These are phyloP conservation scores for Castanospermum australe DNA, from an alignment of 306 rosid species.

Conservation along the genomic window DNA sequence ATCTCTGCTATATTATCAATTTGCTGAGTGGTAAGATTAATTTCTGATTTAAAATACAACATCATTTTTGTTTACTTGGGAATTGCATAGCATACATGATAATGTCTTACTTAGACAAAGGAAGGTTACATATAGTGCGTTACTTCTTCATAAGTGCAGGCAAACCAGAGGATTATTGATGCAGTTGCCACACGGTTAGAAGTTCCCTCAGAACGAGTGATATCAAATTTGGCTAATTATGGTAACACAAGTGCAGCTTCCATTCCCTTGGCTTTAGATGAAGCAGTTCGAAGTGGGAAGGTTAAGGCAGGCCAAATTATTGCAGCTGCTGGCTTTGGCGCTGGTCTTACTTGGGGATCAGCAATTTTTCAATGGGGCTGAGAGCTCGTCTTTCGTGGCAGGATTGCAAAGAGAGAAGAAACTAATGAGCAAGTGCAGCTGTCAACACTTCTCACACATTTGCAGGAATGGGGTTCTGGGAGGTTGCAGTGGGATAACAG, in stretches of 20 bases:
- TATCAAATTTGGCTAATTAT: conserved; percentile 85
- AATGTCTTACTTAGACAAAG: not conserved
- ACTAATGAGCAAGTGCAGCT: conserved; percentile 19
- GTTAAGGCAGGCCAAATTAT: conserved; percentile 79
- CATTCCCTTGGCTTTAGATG: conserved; percentile 90
- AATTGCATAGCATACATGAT: not conserved
- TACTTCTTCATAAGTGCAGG: conserved; percentile 55
- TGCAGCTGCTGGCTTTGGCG: conserved; percentile 93
- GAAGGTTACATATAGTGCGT: not conserved
- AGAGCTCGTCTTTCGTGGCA: conserved; percentile 11
- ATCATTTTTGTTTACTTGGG: conserved; percentile 3
- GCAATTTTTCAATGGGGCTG: conserved; percentile 88
- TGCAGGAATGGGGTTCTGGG: conserved; percentile 15
- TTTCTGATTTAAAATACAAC: not conserved
- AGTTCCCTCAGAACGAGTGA: conserved; percentile 74
- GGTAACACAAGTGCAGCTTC: conserved; percentile 98
- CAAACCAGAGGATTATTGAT: conserved; percentile 91
- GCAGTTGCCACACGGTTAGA: conserved; percentile 81
- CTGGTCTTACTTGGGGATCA: conserved; percentile 96
- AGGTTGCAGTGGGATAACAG: conserved; percentile 17
- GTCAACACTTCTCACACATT: conserved; percentile 4
- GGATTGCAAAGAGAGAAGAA: conserved; percentile 1
- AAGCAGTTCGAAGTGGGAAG: conserved; percentile 83
- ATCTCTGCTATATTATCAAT: not conserved
- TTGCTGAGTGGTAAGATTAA: not conserved